Percentiles rank a stretch among this genome's conserved stretches.
Conservation (phyloP, 495 filamentous ascomycete species). For the Bathelium albidoporum region DNA sequence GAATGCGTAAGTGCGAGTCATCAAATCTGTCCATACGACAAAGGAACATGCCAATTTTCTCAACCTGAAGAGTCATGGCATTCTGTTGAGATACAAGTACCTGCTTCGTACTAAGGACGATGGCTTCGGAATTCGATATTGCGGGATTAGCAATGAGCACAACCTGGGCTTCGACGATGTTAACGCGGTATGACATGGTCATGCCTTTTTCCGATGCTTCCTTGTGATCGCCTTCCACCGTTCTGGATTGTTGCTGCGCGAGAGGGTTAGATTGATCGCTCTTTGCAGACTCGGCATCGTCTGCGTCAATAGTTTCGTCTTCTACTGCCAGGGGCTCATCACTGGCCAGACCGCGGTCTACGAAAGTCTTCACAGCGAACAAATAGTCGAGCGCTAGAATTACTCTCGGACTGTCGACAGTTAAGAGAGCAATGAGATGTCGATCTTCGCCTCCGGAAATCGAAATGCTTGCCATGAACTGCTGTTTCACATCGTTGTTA, state of each 20-base stretch:
- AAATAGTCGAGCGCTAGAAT: conserved; percentile 94
- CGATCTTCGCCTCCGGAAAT: conserved; percentile 79
- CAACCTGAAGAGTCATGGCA: conserved; percentile 82
- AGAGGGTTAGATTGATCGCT: conserved; percentile 14
- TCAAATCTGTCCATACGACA: conserved; percentile 98
- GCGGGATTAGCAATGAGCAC: conserved; percentile 92
- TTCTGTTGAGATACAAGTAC: conserved; percentile 88
- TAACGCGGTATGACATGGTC: conserved; percentile 80
- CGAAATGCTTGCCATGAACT: conserved; percentile 92
- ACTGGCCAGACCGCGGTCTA: conserved; percentile 55
- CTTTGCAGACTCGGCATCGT: conserved; percentile 41
- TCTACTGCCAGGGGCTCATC: conserved; percentile 51
- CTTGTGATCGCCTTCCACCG: conserved; percentile 6
- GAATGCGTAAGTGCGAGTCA: conserved; percentile 70
- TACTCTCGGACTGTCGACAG: conserved; percentile 89
- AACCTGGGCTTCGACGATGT: conserved; percentile 89
- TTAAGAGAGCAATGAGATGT: conserved; percentile 80
- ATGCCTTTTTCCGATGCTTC: conserved; percentile 39
- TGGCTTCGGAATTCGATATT: conserved; percentile 81
- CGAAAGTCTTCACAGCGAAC: conserved; percentile 76
- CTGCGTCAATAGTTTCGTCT: conserved; percentile 48
- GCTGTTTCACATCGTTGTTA: conserved; percentile 85
- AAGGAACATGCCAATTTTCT: conserved; percentile 92
- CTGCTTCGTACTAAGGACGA: conserved; percentile 90
- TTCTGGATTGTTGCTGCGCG: conserved; percentile 9